Percentiles rank a stretch among this genome's conserved stretches.
Evolutionary conservation across 768 basidiomycete genomes (phyloP).

Genomic region (Tricholoma flavovirens): DNA sequence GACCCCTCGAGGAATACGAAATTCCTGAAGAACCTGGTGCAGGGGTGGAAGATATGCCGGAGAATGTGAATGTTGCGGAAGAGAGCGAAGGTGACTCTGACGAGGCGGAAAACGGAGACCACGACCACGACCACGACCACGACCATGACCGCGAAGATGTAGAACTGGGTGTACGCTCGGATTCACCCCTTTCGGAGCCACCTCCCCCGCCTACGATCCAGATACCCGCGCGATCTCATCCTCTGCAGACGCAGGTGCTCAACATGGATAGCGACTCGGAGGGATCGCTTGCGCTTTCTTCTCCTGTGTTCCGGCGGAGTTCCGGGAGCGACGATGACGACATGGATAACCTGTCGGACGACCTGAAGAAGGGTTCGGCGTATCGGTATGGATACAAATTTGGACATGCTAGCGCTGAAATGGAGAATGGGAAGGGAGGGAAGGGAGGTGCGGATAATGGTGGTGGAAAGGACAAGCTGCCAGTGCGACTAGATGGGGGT

Average conservation of each 20-base stretch:
- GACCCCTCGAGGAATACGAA: neutral
- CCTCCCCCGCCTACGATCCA: neutral
- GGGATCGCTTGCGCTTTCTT: neutral
- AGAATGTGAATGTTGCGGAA: neutral
- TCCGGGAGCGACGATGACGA: neutral
- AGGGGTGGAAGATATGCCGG: neutral
- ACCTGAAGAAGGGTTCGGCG: slow-evolving; percentile 1
- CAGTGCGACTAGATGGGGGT: neutral
- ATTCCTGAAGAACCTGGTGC: neutral
- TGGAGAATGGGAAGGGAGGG: slow-evolving; percentile 8
- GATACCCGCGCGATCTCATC: neutral
- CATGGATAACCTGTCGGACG: neutral
- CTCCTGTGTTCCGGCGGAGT: neutral
- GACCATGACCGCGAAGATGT: slow-evolving; percentile 2
- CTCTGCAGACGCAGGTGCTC: neutral
- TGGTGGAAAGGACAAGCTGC: neutral
- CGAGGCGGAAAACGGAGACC: neutral
- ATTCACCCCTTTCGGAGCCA: neutral
- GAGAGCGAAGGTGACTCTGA: neutral
- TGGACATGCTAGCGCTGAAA: slow-evolving; percentile 11
- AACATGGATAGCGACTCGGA: neutral
- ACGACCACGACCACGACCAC: neutral
- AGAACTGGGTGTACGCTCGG: slow-evolving; percentile 1
- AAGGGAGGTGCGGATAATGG: neutral
- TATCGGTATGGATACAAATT: slow-evolving; percentile 23